phyloP scores from a whole-genome alignment of 2,329 filamentous ascomycete species.

The Knufia petricola region DNA sequence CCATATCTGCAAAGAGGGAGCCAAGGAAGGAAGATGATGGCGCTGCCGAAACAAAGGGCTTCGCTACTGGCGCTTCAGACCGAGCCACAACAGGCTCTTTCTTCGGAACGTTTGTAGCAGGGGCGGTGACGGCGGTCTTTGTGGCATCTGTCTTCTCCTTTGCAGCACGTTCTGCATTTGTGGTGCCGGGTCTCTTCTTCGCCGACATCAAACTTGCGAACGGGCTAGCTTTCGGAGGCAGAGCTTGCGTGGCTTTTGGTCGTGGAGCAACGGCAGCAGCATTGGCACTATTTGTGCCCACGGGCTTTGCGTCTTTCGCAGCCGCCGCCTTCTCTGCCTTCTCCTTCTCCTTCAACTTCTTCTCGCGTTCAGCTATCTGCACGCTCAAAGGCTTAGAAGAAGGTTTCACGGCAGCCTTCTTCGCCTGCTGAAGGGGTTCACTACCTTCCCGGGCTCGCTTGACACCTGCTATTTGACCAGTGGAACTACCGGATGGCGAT shows the following conservation, averaged over 20 bases:
- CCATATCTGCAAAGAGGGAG: conserved; percentile 39
- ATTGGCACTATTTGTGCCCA: conserved; percentile 14
- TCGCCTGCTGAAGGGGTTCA: conserved; percentile 26
- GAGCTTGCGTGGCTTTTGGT: conserved; percentile 26
- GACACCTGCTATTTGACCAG: conserved; percentile 22
- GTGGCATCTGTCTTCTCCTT: conserved; percentile 28
- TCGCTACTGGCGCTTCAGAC: conserved; percentile 24
- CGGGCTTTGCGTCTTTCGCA: conserved; percentile 9
- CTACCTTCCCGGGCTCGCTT: conserved; percentile 35
- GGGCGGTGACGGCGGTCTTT: conserved; percentile 15
- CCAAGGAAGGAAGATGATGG: conserved; percentile 41
- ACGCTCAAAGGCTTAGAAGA: conserved; percentile 24
- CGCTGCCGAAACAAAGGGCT: conserved; percentile 25
- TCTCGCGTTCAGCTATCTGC: conserved; percentile 20
- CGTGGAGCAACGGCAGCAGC: conserved; percentile 23
- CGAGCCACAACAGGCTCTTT: conserved; percentile 27
- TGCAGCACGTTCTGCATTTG: conserved; percentile 40
- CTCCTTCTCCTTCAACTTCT: conserved; percentile 17
- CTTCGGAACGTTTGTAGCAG: conserved; percentile 21
- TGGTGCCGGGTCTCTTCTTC: conserved; percentile 42
- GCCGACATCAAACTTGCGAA: conserved; percentile 40
- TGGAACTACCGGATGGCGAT: conserved; percentile 18
- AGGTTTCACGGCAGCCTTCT: conserved; percentile 32
- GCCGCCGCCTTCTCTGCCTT: conserved; percentile 13
- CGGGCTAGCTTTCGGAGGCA: conserved; percentile 33